phyloP scores from a whole-genome alignment of 768 basidiomycete genomes.

The Psilocybe cyanescens region DNA sequence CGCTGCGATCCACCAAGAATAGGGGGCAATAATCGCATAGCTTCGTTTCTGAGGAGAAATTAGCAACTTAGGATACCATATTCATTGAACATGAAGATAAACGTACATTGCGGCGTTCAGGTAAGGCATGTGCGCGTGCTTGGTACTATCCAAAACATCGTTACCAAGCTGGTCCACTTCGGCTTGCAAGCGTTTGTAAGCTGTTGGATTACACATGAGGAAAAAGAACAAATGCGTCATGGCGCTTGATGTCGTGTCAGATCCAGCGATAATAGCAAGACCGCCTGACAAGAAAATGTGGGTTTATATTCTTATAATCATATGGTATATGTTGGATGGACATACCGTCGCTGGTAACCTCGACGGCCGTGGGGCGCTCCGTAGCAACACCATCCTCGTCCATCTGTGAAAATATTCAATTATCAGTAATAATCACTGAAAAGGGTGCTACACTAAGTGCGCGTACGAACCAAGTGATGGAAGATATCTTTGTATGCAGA shows the following conservation, averaged over 20 bases:
- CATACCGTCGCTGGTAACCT: conserved; percentile 42
- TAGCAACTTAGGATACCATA: not conserved
- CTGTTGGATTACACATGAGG: conserved; percentile 29
- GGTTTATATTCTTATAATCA: not conserved
- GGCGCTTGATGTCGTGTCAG: conserved; percentile 33
- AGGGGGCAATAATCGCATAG: conserved; percentile 40
- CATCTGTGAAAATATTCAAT: conserved; percentile 27
- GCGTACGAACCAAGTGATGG: conserved; percentile 29
- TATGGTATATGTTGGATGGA: not conserved
- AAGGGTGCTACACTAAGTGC: not conserved
- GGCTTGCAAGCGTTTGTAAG: conserved; percentile 28
- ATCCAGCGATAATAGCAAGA: conserved; percentile 33
- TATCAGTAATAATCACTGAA: not conserved
- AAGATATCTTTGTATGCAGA: conserved; percentile 33
- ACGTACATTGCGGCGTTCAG: conserved; percentile 38
- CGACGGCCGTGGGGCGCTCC: conserved; percentile 32
- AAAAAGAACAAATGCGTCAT: conserved; percentile 30
- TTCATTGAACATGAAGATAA: too few relatives aligned
- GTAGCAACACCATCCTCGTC: conserved; percentile 42
- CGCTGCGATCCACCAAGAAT: conserved; percentile 36
- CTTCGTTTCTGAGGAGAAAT: conserved; percentile 32
- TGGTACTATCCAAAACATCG: conserved; percentile 22
- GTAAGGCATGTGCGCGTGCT: conserved; percentile 31
- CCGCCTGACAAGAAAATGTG: conserved; percentile 11
- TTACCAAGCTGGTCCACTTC: conserved; percentile 31